Percentiles rank a stretch among this genome's conserved stretches.
Conservation (phyloP, 305 asterid genomes). For the Stenogyne calaminthoides region DNA sequence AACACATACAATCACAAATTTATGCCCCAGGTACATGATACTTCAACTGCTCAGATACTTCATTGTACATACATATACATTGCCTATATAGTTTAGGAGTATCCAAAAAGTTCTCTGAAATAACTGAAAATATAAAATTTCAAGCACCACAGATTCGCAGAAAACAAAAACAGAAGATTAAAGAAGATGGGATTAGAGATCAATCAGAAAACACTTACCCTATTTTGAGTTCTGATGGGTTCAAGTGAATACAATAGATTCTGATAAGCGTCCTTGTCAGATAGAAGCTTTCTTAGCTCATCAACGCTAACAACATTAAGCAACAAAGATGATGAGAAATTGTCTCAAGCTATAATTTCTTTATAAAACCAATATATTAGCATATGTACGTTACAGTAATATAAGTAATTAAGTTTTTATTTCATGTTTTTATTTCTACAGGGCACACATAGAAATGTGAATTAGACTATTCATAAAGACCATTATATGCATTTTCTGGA, state of each 20-base stretch:
- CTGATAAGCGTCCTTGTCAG: conserved; percentile 82
- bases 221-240: conserved; percentile 86
- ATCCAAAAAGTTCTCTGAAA: background rate
- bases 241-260: conserved; percentile 77
- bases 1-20: background rate
- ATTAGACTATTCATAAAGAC: background rate
- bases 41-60: conserved; percentile 17
- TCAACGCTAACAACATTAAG: conserved; percentile 59
- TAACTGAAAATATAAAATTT: background rate
- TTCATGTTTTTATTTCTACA: background rate
- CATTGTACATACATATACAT: conserved; percentile 6
- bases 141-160: conserved; percentile 6
- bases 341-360: background rate
- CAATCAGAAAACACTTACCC: conserved; percentile 48
- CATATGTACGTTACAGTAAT: background rate
- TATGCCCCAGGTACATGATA: conserved; percentile 12
- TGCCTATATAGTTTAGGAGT: conserved; percentile 10
- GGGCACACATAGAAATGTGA: conserved; percentile 2
- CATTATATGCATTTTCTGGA: background rate
- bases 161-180: background rate
- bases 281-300: conserved; percentile 80
- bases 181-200: too few relatives aligned
- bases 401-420: background rate
- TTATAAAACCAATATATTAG: conserved; percentile 7
- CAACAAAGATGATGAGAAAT: conserved; percentile 25